A percentile compares a stretch with the other conserved stretches of the same genome.
Evolutionary conservation across 2,329 filamentous ascomycete genomes (phyloP).

Genomic region (Lasiodiplodia theobromae): DNA sequence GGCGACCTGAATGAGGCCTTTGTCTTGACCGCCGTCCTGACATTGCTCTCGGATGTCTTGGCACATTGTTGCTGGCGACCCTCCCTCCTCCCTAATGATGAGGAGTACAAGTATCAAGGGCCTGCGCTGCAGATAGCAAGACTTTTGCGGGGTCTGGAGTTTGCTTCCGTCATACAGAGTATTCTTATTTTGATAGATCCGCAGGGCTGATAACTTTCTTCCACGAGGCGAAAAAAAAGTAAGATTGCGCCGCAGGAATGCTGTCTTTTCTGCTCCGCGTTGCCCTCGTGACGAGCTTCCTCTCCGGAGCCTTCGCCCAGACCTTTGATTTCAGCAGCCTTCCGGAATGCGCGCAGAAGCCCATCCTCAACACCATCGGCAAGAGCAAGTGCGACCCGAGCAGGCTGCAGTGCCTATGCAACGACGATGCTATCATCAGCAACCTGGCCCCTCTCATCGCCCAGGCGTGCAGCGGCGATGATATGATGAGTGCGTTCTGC

Average conservation of each 20-base stretch:
- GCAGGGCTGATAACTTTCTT: not conserved
- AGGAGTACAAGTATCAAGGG: not conserved
- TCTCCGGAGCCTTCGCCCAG: not conserved
- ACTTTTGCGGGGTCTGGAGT: not conserved
- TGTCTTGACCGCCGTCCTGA: not conserved
- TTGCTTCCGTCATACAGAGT: not conserved
- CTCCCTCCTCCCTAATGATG: not conserved
- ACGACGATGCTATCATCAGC: constrained; percentile 4
- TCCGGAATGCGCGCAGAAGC: constrained; percentile 23
- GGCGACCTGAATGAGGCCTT: constrained; percentile 2
- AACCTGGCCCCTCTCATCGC: constrained; percentile 2
- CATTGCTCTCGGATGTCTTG: constrained; percentile 1
- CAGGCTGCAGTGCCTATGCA: constrained; percentile 28
- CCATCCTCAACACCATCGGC: constrained; percentile 26
- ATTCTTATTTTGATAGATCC: not conserved
- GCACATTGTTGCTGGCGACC: constrained; percentile 9
- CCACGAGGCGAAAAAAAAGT: not conserved
- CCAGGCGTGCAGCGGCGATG: constrained; percentile 7
- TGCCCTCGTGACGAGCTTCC: not conserved
- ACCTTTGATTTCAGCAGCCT: constrained; percentile 19
- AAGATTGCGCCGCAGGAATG: constrained; percentile 15
- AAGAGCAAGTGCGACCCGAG: constrained; percentile 26
- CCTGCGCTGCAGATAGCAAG: not conserved
- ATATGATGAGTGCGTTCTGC: constrained; percentile 11
- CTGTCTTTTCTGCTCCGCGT: constrained; percentile 5